A percentile compares a stretch with the other conserved stretches of the same genome.
phyloP scores from a whole-genome alignment of 2,329 filamentous ascomycete genomes.

The Pleomassaria siparia region DNA sequence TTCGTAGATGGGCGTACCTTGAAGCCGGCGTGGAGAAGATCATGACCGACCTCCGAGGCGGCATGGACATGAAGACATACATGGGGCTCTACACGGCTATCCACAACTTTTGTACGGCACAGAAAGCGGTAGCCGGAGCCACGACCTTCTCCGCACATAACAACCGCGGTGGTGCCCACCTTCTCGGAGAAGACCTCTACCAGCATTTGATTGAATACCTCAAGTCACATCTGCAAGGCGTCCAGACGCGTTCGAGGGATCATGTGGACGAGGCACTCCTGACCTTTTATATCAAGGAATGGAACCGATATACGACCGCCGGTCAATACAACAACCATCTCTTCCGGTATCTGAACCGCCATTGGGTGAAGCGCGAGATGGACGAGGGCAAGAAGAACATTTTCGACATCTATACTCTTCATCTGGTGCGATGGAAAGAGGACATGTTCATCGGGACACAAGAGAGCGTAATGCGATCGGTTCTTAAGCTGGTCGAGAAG shows the following conservation, averaged over 20 bases:
- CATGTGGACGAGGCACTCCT: conserved; percentile 90
- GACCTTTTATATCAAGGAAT: conserved; percentile 93
- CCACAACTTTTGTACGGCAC: conserved; percentile 98
- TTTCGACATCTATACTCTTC: conserved; percentile 96
- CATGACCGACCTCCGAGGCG: conserved; percentile 88
- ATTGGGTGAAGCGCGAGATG: conserved; percentile 99
- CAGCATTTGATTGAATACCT: conserved; percentile 87
- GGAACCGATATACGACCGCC: conserved; percentile 91
- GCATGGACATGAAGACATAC: conserved; percentile 94
- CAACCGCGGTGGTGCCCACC: conserved; percentile 78
- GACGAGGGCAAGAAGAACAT: conserved; percentile 98
- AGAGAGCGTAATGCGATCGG: conserved; percentile 89
- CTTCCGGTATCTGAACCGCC: conserved; percentile 92
- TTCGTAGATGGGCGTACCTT: conserved; percentile 79
- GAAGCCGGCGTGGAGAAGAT: conserved; percentile 87
- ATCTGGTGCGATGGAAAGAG: conserved; percentile 92
- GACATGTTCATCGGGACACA: conserved; percentile 86
- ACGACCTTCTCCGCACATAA: conserved; percentile 56
- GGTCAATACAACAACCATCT: conserved; percentile 98
- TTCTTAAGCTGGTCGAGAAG: conserved; percentile 93
- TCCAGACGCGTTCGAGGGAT: conserved; percentile 71
- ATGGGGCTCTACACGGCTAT: conserved; percentile 98
- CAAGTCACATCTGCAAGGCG: conserved; percentile 69
- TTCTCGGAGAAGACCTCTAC: conserved; percentile 95
- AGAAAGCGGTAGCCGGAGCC: conserved; percentile 77